Base-by-base conservation (phyloP, 192 early-diverging fungal genomes). In the Podila minutissima region DNA sequence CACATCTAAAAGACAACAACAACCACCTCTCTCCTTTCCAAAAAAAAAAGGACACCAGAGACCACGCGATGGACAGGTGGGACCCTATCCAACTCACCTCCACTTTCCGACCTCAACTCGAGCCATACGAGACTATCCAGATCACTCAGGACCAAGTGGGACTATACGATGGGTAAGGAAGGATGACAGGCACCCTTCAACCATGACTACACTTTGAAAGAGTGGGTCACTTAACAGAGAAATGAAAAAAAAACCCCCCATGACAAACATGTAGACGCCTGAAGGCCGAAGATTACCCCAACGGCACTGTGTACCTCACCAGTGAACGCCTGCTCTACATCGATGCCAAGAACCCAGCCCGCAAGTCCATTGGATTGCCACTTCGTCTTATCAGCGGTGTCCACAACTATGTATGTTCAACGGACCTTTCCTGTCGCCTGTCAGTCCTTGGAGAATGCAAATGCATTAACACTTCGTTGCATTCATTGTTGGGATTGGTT, bases 271-370 rank as follows among this genome's bases (percentile, higher is more conserved):
- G n/a, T 72, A 92, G 92, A 7, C 88, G 89, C 24, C 57, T 71
- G 5, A 91, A 92, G 64, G 65, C 88, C 48, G 83, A 87, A 32
- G 86, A 91, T 48, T 91, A 90, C 73, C 91, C 94, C 71, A 88
- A 87, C 66, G 96, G 96, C 7, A 89, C 90, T 0, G 86, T 89
- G 22, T 95, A 95, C 66, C 73, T 94, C 57, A 95, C 96, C 10
- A 86, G 82, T 4, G 90, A 92, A 66, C 87, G 94, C 29, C 76
- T 97, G 33, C 77, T 96, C n/a, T 97, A 95, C 83, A 90, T 97
- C 19, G 92, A 95, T 76, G 82, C 84, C 53, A 83, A 86, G 37
- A 67, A 82, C 12, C 89, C 93, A 3, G 78, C 72, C 6, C 75
- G 84, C 46, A 68, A 89, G 29, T 94, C 93, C 9, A 83, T 90